Evolutionary conservation across 2,329 filamentous ascomycete genomes (phyloP).

Genomic region (Diaporthe capsici): DNA sequence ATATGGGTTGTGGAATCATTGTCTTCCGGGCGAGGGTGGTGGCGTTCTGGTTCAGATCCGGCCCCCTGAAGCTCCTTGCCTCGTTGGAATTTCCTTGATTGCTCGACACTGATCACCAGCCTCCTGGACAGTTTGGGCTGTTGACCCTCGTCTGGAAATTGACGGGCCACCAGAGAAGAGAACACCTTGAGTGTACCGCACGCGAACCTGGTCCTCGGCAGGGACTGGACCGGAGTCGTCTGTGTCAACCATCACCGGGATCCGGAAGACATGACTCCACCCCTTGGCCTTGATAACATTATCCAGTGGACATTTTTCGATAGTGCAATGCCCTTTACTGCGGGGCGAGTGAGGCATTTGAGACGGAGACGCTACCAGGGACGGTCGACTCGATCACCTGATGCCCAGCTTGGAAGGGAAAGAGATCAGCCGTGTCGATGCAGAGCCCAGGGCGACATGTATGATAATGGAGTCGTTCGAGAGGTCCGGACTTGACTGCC

Average conservation of each 20-base stretch:
- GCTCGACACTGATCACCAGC: neutral
- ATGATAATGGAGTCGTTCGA: neutral
- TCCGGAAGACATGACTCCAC: neutral
- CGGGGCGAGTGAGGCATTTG: slow-evolving; percentile 10
- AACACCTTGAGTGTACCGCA: neutral
- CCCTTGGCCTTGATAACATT: neutral
- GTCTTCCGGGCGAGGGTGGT: neutral
- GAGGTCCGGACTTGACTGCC: neutral
- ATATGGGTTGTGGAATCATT: slow-evolving; percentile 10
- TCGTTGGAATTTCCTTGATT: slow-evolving; percentile 3
- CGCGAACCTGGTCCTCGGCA: neutral
- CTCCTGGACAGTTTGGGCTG: neutral
- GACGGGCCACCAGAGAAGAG: neutral
- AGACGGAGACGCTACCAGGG: slow-evolving; percentile 19
- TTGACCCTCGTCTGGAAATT: neutral
- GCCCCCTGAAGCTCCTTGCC: slow-evolving; percentile 21
- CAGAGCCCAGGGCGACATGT: slow-evolving; percentile 9
- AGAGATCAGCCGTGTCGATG: slow-evolving; percentile 17
- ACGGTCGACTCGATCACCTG: neutral
- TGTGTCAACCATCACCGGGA: neutral
- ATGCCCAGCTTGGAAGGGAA: neutral
- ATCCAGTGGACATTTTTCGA: neutral
- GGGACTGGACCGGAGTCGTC: neutral
- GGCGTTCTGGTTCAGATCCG: neutral
- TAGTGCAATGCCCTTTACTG: neutral